Base-by-base conservation (phyloP, 805 yeast species). In the Yarrowia sp. region DNA sequence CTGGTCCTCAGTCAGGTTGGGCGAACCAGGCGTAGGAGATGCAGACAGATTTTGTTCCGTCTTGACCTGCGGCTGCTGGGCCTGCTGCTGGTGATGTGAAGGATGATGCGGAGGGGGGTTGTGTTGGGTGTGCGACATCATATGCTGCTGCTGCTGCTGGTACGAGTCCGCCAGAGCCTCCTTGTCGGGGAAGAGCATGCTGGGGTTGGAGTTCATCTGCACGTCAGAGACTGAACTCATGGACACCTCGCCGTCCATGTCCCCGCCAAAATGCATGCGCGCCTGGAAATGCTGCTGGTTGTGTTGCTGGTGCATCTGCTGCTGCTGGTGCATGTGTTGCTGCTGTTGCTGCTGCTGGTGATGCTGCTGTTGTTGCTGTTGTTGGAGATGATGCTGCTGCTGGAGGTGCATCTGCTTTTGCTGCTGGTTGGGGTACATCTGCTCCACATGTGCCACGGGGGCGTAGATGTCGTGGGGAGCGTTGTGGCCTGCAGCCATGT, bases 51-150 rank as follows among this genome's bases (percentile, higher is more conserved):
- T 41, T 39, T 36, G 38, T 35, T 41, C 45, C 14, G 68, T 28
- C 76, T 75, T 88, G 41, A 87, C 90, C 31, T 48, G 51, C 15
- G 63, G 64, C n/a, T 44, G 68, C 33, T 31, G 66, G 6, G 53
- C 53, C 44, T 45, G 53, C 32, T 41, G 38, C 22, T 42, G 69
- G 41, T 14, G 45, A 39, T 53, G 69, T 15, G 62, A 67, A 14
- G 43, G 67, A 31, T 32, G 64, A n/a, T 67, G 68, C 32, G 58
- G 43, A 2, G 58, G 58, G 4, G 58, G 65, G 13, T 43, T 51
- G 18, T 32, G 39, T 31, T 41, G 66, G 42, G 38, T 51, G 41
- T 51, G 58, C 22, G n/a, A 5, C 33, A 22, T 31, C 55, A 33
- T 33, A 13, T 51, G 36, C 43, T 39, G 66, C 33, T 35, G 61